These are phyloP conservation scores for Leccinum incarnatum DNA, from an alignment of 768 basidiomycete genomes.

Conservation along the genomic window DNA sequence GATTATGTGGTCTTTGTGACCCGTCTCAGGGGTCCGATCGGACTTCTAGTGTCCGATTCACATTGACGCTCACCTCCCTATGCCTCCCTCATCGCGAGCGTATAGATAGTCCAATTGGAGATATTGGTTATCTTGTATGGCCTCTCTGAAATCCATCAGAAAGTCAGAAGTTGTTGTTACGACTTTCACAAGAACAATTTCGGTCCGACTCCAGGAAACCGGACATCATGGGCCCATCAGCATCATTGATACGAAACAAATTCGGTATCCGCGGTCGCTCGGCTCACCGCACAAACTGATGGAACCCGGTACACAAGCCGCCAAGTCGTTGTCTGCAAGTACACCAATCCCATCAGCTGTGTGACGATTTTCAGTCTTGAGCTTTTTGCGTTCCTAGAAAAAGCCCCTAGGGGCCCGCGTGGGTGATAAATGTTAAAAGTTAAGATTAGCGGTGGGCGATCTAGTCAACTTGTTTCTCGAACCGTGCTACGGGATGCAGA, in stretches of 20 bases:
- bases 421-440: conserved; percentile 10
- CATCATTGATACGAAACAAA: neutral
- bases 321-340: neutral
- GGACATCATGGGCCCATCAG: neutral
- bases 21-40: neutral
- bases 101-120: neutral
- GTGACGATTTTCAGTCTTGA: neutral
- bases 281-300: neutral
- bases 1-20: neutral
- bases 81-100: neutral
- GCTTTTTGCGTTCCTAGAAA: neutral
- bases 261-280: neutral
- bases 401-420: neutral
- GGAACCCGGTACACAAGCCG: neutral
- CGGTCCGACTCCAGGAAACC: neutral
- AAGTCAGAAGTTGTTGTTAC: neutral
- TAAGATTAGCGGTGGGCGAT: conserved; percentile 4
- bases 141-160: too few relatives aligned
- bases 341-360: neutral
- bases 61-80: neutral
- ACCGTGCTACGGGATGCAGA: neutral
- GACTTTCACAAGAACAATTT: neutral
- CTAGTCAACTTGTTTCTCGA: conserved; percentile 1
- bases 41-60: neutral
- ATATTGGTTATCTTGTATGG: neutral